Evolutionary conservation across 139 green algal species (phyloP), one percentile per base, ranked within the genome.

Genomic region (Choricystis sp.): DNA sequence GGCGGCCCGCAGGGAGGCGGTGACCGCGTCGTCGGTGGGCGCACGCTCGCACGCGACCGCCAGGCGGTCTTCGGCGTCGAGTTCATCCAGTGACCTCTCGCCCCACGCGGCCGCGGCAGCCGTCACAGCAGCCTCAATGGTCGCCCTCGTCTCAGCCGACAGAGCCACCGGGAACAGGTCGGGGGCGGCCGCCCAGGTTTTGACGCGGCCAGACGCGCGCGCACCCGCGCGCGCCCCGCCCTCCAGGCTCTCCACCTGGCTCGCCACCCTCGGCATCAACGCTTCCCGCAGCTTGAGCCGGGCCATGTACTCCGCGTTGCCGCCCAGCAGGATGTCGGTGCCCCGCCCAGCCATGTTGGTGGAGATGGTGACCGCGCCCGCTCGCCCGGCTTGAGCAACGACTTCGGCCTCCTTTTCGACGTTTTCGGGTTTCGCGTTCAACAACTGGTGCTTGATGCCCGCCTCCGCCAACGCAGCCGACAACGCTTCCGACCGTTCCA

Each of bases 341-440:
- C 93, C 93, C 29, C 93, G 76, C 2, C 92, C 93, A 16, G 93
- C 92, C 93, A 98, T 99, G 88, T 97, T 97, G 66, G 92, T 99
- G 55, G 91, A 87, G 30, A 98, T 95, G 28, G 91, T 99, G 2
- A 97, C 92, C 1, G 83, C 80, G 29, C 83, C 79, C 58, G 66
- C 77, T 24, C 89, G 83, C 1, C 90, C 90, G 27, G 64, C 75
- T 75, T 95, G 87, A 19, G 91, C 93, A 29, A 99, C 86, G 64
- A 97, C 96, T 80, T 99, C 91, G 57, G 69, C 80, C 81, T 99
- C 93, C 3, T 86, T 71, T 82, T 98, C 88, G 59, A 98, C 93
- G 62, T 97, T 98, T 79, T 99, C 91, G 1, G 93, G 93, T 78
- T 97, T 97, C 59, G 93, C 93, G 72, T 99, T 99, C 64, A 99